These are phyloP conservation scores for Martensiomyces pterosporus DNA, from an alignment of 192 early-diverging fungal species.

Conservation along the genomic window DNA sequence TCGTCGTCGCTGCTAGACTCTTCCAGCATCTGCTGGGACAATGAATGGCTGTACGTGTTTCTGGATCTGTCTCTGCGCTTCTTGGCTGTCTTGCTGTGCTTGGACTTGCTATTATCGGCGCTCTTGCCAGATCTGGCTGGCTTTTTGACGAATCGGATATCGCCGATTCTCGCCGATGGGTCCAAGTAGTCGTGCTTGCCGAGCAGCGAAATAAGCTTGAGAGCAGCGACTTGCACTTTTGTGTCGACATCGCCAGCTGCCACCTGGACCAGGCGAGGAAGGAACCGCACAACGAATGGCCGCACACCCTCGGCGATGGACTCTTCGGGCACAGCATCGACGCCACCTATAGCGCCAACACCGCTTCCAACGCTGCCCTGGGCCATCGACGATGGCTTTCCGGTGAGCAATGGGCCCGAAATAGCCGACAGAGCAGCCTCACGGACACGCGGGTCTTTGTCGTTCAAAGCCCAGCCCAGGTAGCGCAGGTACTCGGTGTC, in stretches of 20 bases:
- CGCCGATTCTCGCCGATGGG: conserved; percentile 23
- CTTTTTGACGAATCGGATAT: conserved; percentile 17
- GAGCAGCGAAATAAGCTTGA: conserved; percentile 29
- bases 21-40: conserved; percentile 48
- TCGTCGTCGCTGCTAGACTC: conserved; percentile 32
- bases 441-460: conserved; percentile 70
- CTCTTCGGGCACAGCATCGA: conserved; percentile 55
- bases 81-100: neutral
- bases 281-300: conserved; percentile 33
- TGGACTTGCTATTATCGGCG: neutral
- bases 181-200: conserved; percentile 33
- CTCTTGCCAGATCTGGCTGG: neutral
- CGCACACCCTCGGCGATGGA: conserved; percentile 49
- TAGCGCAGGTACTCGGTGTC: conserved; percentile 75
- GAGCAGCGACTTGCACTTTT: conserved; percentile 41
- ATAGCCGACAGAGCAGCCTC: conserved; percentile 67
- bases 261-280: conserved; percentile 41
- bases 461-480: conserved; percentile 82
- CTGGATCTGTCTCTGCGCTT: conserved; percentile 1
- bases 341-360: conserved; percentile 70
- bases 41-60: conserved; percentile 29
- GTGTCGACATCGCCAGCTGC: conserved; percentile 42
- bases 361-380: conserved; percentile 67
- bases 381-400: conserved; percentile 58
- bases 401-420: conserved; percentile 50